Evolutionary conservation across 1,284 basidiomycete genomes (phyloP), one percentile per base, ranked within the genome.

Genomic region (Ganoderma boninense): DNA sequence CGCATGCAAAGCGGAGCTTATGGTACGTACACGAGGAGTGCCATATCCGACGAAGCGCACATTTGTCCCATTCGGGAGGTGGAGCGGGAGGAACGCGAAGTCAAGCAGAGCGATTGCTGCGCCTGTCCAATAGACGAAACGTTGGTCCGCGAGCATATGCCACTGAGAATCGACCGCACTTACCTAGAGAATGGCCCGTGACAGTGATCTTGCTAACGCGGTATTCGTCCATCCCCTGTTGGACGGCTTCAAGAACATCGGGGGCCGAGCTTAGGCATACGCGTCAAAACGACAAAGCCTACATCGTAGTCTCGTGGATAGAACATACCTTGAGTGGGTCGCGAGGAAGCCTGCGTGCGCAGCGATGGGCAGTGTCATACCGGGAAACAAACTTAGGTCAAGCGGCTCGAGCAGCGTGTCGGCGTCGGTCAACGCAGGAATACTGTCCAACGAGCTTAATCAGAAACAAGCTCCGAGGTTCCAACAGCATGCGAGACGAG

Each of bases 271-370:
- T 82, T 46, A n/a, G 18, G 4, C 23, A n/a, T 52, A 59, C 8
- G 40, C 10, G 32, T 8, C 29, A 38, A 32, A 43, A 16, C 20
- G 7, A 42, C 23, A 13, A 26, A 44, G 26, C 10, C 16, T 14
- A 40, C 40, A n/a, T 26, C 44, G 23, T 42, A 11, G n/a, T 32
- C 20, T 40, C 16, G 8, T 8, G 14, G 2, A 8, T 14, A 26
- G 26, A 29, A 42, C 60, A 66, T 72, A 90, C 90, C 80, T 79
- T 5, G 86, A 82, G 35, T 92, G 90, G 18, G 84, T 82, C 14
- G 82, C 77, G 2, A 76, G 80, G 78, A 92, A 93, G 13, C 91
- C 90, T 23, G 75, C 78, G 75, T 93, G 90, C 0, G 88, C 89
- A 70, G 84, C 64, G 20, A 92, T 82, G 2, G 76, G 75, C 0